phyloP scores from a whole-genome alignment of 73 alveolate genomes.

The Paramecium pentaurelia region DNA sequence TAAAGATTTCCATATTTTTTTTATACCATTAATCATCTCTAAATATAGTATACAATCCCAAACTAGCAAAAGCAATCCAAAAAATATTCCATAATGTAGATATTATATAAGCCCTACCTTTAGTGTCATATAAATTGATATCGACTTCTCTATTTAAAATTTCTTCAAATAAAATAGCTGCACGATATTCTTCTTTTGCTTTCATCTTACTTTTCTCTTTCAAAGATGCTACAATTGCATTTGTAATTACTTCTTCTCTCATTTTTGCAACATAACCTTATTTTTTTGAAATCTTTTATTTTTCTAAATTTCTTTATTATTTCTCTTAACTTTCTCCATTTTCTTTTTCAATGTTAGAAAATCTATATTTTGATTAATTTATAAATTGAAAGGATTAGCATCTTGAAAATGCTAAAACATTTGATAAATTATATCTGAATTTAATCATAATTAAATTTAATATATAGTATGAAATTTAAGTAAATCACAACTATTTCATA shows the following conservation, averaged over 20 bases:
- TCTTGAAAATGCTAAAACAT: background rate
- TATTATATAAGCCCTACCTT: background rate
- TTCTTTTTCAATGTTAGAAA: background rate
- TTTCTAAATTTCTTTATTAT: background rate
- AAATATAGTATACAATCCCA: background rate
- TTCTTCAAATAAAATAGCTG: conserved; percentile 43
- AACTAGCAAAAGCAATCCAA: background rate
- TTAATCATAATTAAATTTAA: background rate
- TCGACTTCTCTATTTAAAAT: conserved; percentile 32
- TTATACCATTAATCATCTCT: conserved; percentile 12
- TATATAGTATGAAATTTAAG: background rate
- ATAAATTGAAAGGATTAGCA: background rate
- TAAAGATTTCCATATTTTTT: background rate
- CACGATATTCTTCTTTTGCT: conserved; percentile 50
- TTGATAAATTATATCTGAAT: background rate
- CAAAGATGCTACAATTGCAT: background rate
- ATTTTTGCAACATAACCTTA: background rate
- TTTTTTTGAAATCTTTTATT: background rate
- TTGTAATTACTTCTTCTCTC: background rate
- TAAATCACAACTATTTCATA: background rate
- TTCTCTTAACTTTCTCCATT: background rate
- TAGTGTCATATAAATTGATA: conserved; percentile 18
- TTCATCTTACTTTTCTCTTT: background rate
- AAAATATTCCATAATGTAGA: background rate
- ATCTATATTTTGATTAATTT: background rate